Evolutionary conservation across 768 basidiomycete species (phyloP).

Genomic region (Porpolomopsis calyptriformis): DNA sequence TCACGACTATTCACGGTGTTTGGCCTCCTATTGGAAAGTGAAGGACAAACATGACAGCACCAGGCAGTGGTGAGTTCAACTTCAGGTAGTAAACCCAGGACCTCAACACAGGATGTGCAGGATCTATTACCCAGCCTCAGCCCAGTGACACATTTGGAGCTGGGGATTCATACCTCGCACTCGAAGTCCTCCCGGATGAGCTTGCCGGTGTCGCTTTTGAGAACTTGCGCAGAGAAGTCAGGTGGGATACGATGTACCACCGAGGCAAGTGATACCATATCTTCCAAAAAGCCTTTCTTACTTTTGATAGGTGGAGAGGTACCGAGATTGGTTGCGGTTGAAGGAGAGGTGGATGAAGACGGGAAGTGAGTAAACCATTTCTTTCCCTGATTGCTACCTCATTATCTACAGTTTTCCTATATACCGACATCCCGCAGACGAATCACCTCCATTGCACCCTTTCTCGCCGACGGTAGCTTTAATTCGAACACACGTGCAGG

Average conservation of each 20-base stretch:
- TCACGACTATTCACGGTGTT: too few species aligned
- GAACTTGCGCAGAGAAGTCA: slow-evolving; percentile 49
- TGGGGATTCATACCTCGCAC: slow-evolving; percentile 57
- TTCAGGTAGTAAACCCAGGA: too few species aligned
- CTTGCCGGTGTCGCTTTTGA: slow-evolving; percentile 49
- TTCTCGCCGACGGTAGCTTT: slow-evolving; percentile 60
- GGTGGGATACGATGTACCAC: slow-evolving; percentile 67
- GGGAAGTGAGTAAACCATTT: slow-evolving; percentile 28
- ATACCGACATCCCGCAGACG: slow-evolving; percentile 76
- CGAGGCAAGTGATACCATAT: slow-evolving; percentile 35
- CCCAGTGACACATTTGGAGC: too few species aligned
- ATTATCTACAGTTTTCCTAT: slow-evolving; percentile 47
- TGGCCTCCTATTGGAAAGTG: too few species aligned
- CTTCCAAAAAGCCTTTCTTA: not conserved
- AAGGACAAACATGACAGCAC: too few species aligned
- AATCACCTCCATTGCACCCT: slow-evolving; percentile 53
- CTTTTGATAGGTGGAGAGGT: slow-evolving; percentile 57
- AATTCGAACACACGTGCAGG: slow-evolving; percentile 56
- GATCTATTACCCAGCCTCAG: too few species aligned
- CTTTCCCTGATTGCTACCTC: not conserved
- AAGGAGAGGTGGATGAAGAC: slow-evolving; percentile 42
- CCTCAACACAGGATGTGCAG: too few species aligned
- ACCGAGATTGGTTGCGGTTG: slow-evolving; percentile 51
- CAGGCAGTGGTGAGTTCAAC: too few species aligned
- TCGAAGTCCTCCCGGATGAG: slow-evolving; percentile 45